Base-by-base conservation (phyloP, 176 grass and related monocot genomes). In the Luzula sylvatica region DNA sequence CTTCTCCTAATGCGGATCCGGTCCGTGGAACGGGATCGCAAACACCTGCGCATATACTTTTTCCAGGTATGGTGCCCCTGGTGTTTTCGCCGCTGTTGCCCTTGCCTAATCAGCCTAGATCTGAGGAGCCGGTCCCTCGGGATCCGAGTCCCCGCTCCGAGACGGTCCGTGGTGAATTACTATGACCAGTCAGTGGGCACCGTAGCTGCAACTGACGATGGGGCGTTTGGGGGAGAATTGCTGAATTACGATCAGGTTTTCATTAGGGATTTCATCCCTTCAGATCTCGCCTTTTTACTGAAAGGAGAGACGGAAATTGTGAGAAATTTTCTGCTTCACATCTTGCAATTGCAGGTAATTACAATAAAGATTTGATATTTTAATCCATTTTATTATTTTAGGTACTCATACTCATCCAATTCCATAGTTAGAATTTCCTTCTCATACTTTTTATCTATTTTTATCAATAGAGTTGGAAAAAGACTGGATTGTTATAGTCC, bases 201-300 rank as follows among this genome's bases (percentile, higher is more conserved):
- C 22, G 85, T 98, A 46, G 92, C 85, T 1, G 85, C 85, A 8
- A 72, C 81, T 41, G 85, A 98, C 15, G 77, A 65, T 1, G 81
- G 77, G 50, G 61, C 53, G 17, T 71, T 61, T 23, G 75, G 53
- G 59, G 79, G 68, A 49, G 80, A 88, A 52, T 50, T 56, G 38
- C 78, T 90, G 49, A 98, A 98, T 51, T 98, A 98, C 65, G 92
- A 98, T 26, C 92, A 98, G 71, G 92, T 96, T 46, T 96, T 96
- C 71, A 90, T 96, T 53, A 82, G 92, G 63, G 92, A 96, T 66
- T 96, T 96, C 28, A 59, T 96, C 53, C 92, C 92, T 3, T 96
- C 92, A 28, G 92, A 84, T 28, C 85, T 96, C 15, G 92, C 92
- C 54, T 96, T 96, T 25, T 73, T 96, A 18, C 79, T 96, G 39